A percentile compares a stretch with the other conserved stretches of the same genome.
phyloP scores from a whole-genome alignment of 1,284 basidiomycete species.

The Mycosarcoma maydis region DNA sequence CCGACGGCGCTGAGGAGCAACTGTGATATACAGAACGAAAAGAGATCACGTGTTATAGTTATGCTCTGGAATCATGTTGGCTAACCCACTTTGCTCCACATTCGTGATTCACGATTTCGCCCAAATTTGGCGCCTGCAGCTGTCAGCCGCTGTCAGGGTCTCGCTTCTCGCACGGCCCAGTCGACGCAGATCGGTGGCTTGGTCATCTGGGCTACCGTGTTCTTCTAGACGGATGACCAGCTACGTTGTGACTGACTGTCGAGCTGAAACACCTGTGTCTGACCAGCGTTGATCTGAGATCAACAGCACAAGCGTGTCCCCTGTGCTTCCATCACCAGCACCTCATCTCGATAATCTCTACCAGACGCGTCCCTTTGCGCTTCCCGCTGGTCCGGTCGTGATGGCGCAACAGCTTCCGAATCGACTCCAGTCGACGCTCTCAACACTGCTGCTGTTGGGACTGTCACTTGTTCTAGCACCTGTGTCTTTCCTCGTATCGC shows the following conservation, averaged over 20 bases:
- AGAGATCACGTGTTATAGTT: too few relatives aligned
- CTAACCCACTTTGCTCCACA: too few relatives aligned
- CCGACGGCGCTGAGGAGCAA: too few relatives aligned
- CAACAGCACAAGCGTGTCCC: too few relatives aligned
- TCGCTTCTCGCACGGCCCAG: neutral
- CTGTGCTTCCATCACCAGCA: too few relatives aligned
- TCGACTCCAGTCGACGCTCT: conserved; percentile 43
- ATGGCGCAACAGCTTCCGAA: conserved; percentile 37
- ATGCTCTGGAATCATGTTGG: too few relatives aligned
- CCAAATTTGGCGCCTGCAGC: too few relatives aligned
- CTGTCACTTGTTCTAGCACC: conserved; percentile 31
- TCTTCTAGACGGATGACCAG: neutral
- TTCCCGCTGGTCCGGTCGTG: neutral
- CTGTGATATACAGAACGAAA: too few relatives aligned
- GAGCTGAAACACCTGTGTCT: neutral
- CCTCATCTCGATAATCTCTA: neutral
- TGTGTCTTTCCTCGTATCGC: conserved; percentile 18
- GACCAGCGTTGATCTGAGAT: too few relatives aligned
- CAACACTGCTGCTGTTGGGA: conserved; percentile 31
- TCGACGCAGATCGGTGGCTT: neutral
- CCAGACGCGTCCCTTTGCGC: neutral
- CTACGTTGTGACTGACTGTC: too few relatives aligned
- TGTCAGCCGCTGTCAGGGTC: neutral
- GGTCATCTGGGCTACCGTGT: neutral
- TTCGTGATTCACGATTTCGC: too few relatives aligned